Percentiles rank a stretch among this genome's conserved stretches.
Conservation (phyloP, 2,329 filamentous ascomycete genomes). For the Emydomyces testavorans region DNA sequence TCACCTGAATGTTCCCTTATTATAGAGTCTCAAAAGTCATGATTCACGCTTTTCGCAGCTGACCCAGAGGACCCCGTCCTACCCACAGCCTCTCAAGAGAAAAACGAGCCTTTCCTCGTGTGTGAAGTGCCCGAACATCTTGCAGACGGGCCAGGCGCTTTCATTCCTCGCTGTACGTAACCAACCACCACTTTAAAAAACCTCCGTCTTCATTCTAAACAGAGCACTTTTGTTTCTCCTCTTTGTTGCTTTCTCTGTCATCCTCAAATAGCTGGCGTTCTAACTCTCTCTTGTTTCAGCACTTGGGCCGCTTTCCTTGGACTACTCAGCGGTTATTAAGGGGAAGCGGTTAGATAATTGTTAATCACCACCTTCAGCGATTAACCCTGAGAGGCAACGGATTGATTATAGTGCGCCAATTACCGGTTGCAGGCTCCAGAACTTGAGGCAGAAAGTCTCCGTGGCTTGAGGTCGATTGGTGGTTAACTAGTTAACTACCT, state of each 20-base stretch:
- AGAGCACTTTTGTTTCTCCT: not conserved
- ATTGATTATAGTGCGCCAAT: not conserved
- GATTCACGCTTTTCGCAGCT: not conserved
- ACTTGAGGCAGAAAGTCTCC: not conserved
- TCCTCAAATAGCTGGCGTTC: too few relatives aligned
- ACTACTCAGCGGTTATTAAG: too few relatives aligned
- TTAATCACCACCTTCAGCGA: not conserved
- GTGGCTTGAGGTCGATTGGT: not conserved
- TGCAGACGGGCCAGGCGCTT: too few relatives aligned
- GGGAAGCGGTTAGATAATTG: too few relatives aligned
- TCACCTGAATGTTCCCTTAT: too few relatives aligned
- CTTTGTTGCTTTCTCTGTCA: not conserved
- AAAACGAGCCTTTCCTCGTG: not conserved
- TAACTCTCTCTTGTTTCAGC: too few relatives aligned
- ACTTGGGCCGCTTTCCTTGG: too few relatives aligned
- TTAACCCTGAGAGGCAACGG: not conserved
- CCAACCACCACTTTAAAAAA: too few relatives aligned
- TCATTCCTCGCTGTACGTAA: too few relatives aligned
- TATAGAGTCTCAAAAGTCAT: not conserved
- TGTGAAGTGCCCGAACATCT: constrained; percentile 5
- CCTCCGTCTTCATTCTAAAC: too few relatives aligned
- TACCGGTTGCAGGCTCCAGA: not conserved
- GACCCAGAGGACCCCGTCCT: constrained; percentile 3
- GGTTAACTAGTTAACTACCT: too few relatives aligned
- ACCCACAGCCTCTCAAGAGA: too few relatives aligned